These are phyloP conservation scores for Heracleum sosnowskyi DNA, from an alignment of 129 eudicot genomes.

Conservation along the genomic window DNA sequence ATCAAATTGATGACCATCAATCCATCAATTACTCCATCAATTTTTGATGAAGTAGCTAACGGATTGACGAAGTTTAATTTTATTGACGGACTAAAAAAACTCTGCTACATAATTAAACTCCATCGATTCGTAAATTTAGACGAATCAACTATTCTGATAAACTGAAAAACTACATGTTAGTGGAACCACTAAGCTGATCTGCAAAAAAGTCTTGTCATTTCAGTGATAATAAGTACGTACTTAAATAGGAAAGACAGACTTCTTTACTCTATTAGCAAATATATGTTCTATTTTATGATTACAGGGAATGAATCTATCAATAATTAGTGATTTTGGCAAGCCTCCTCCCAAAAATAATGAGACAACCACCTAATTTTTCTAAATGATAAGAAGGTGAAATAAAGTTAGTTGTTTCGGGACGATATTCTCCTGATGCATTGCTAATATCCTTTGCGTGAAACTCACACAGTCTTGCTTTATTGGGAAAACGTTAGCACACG, in stretches of 20 bases:
- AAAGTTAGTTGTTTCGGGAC: neutral
- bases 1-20: too few relatives aligned
- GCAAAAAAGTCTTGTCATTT: constrained; percentile 1
- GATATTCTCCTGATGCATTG: neutral
- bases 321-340: neutral
- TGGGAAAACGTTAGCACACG: too few relatives aligned
- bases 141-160: too few relatives aligned
- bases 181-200: neutral
- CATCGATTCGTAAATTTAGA: too few relatives aligned
- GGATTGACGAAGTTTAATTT: too few relatives aligned
- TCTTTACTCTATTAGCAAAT: neutral
- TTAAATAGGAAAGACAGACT: neutral
- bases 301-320: neutral
- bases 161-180: neutral
- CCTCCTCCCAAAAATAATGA: neutral
- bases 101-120: too few relatives aligned
- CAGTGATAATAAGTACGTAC: neutral
- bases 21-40: too few relatives aligned
- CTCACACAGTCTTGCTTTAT: neutral
- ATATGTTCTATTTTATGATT: neutral
- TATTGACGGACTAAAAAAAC: too few relatives aligned
- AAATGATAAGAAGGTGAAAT: neutral
- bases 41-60: too few relatives aligned
- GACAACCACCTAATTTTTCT: constrained; percentile 11
- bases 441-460: neutral